phyloP scores from a whole-genome alignment of 352 stramenopile species.

The Phytophthora hybrid region DNA sequence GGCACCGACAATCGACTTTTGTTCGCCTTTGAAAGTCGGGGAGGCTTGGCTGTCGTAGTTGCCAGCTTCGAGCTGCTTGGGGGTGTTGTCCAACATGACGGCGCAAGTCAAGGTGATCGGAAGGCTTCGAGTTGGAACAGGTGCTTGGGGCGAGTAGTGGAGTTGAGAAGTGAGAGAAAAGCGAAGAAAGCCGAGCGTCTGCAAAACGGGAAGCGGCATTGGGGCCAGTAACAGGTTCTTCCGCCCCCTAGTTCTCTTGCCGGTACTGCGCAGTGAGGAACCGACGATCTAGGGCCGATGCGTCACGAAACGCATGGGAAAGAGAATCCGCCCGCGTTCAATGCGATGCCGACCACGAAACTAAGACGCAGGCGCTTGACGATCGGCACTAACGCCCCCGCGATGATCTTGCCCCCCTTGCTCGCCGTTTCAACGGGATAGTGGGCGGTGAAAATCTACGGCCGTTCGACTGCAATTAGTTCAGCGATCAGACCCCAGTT shows the following conservation, averaged over 20 bases:
- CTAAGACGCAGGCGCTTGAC: not conserved
- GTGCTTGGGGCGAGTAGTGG: constrained; percentile 4
- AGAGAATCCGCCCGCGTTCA: constrained; percentile 5
- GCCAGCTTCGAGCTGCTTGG: constrained; percentile 34
- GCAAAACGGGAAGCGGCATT: constrained; percentile 17
- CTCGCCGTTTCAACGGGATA: constrained; percentile 15
- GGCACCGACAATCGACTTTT: constrained; percentile 19
- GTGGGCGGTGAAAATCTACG: not conserved
- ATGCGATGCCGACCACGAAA: constrained; percentile 1
- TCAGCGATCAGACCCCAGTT: not conserved
- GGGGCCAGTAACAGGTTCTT: constrained; percentile 29
- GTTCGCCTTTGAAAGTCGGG: constrained; percentile 25
- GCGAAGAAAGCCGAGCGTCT: constrained; percentile 6
- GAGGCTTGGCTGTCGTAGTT: constrained; percentile 28
- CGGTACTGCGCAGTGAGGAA: constrained; percentile 3
- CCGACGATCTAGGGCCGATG: constrained; percentile 1
- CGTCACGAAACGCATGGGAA: constrained; percentile 20
- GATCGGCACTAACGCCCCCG: not conserved
- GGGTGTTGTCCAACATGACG: constrained; percentile 11
- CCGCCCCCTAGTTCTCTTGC: not conserved
- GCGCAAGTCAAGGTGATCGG: too few species aligned
- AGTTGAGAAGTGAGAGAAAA: constrained; percentile 25
- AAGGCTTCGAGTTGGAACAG: not conserved
- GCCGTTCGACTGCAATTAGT: constrained; percentile 7
- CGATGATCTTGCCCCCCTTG: not conserved